Evolutionary conservation across 306 rosid species (phyloP).

Genomic region (Medicago lupulina): DNA sequence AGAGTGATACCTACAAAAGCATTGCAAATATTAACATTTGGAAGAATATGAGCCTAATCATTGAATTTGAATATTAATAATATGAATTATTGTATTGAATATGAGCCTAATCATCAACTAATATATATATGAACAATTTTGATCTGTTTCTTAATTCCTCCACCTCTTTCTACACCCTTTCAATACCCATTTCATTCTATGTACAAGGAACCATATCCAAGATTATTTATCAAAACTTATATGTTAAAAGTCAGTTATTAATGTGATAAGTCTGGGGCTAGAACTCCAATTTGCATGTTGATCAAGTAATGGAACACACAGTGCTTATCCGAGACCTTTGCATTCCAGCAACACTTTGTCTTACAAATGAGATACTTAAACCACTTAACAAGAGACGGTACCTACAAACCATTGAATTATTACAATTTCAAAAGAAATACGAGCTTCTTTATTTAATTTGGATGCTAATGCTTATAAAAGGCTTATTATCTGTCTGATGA

Average conservation of each 20-base stretch:
- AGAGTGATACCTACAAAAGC: constrained; percentile 63
- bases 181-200: constrained; percentile 9
- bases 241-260: neutral
- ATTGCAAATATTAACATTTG: constrained; percentile 39
- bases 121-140: neutral
- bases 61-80: constrained; percentile 3
- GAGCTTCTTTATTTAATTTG: constrained; percentile 32
- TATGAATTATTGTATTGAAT: neutral
- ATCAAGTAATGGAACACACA: constrained; percentile 53
- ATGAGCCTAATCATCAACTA: constrained; percentile 2
- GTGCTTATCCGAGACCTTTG: constrained; percentile 68
- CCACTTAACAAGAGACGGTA: constrained; percentile 57
- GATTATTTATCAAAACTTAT: constrained; percentile 1
- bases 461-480: constrained; percentile 11
- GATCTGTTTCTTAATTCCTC: constrained; percentile 1
- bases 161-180: neutral
- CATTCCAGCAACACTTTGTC: constrained; percentile 53
- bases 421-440: constrained; percentile 24
- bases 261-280: constrained; percentile 33
- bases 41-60: constrained; percentile 24
- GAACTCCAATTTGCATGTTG: constrained; percentile 38
- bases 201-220: constrained; percentile 15
- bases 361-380: constrained; percentile 66
- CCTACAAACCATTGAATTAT: constrained; percentile 54
- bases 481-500: constrained; percentile 5